These are phyloP conservation scores for Fremontodendron californicum DNA, from an alignment of 345 rosid genomes.

Conservation along the genomic window DNA sequence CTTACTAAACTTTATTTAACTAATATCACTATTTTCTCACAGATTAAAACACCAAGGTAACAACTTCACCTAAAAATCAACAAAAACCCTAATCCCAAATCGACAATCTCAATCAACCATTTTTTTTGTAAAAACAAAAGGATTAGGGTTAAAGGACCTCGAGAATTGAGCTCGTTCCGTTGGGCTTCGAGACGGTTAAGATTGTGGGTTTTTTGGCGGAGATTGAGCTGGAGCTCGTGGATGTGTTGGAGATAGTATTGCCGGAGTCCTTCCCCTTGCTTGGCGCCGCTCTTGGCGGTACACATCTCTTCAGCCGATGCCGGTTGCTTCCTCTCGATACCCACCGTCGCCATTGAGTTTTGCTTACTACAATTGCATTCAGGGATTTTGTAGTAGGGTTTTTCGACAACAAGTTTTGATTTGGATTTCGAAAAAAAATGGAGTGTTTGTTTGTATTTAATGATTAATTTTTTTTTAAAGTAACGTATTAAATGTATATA, in stretches of 20 bases:
- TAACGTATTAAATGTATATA: too few species aligned
- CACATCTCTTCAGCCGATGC: constrained; percentile 6
- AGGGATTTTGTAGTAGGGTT: background rate
- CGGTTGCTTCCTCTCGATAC: constrained; percentile 7
- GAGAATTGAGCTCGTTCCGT: constrained; percentile 85
- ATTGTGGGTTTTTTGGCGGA: constrained; percentile 67
- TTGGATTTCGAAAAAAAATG: background rate
- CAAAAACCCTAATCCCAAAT: background rate
- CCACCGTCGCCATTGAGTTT: constrained; percentile 8
- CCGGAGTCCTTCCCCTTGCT: constrained; percentile 84
- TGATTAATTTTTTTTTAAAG: too few species aligned
- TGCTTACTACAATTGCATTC: background rate
- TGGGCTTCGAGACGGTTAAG: too few species aligned
- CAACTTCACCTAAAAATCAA: background rate
- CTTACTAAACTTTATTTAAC: background rate
- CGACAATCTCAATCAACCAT: background rate
- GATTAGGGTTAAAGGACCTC: constrained; percentile 37
- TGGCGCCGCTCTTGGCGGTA: constrained; percentile 37
- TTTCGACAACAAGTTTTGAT: background rate
- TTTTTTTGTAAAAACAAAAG: background rate
- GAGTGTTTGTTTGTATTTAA: background rate
- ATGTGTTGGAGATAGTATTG: constrained; percentile 86
- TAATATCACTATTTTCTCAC: background rate
- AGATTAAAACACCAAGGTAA: background rate
- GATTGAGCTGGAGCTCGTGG: constrained; percentile 75